phyloP scores from a whole-genome alignment of 225 moss, liverwort and hornwort species.

The Asterella californica region DNA sequence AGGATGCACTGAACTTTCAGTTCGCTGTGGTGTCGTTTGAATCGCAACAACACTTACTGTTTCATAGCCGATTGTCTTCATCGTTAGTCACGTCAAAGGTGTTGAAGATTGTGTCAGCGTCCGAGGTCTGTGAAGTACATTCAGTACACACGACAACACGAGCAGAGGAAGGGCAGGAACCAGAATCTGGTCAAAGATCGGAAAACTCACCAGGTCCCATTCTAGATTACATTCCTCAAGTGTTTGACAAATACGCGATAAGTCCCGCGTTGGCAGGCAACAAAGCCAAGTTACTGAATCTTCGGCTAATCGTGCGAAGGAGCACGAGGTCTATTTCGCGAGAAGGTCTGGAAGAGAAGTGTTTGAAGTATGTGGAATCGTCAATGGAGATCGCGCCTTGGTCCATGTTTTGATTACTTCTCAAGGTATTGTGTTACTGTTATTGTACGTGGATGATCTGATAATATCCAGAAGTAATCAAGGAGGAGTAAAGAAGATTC shows the following conservation, averaged over 20 bases:
- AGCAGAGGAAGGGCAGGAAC: neutral
- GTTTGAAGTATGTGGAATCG: conserved; percentile 19
- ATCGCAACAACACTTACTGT: neutral
- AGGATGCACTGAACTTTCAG: conserved; percentile 20
- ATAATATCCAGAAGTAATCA: too few relatives aligned
- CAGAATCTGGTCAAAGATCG: neutral
- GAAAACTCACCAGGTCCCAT: conserved; percentile 23
- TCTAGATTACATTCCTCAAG: conserved; percentile 47
- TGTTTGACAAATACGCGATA: conserved; percentile 53
- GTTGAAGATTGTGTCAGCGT: neutral
- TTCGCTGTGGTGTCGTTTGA: conserved; percentile 25
- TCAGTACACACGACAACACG: neutral
- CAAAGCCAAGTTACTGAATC: neutral
- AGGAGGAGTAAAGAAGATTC: too few relatives aligned
- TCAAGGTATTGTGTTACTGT: too few relatives aligned
- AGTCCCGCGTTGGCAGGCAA: conserved; percentile 32
- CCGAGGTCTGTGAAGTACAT: neutral
- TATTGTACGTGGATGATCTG: too few relatives aligned
- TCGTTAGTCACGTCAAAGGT: neutral
- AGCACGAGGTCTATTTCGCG: neutral
- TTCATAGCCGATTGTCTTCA: neutral
- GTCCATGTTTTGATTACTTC: too few relatives aligned
- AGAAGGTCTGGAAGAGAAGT: conserved; percentile 22
- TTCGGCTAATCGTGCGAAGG: neutral
- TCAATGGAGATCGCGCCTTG: conserved; percentile 41